Conservation (phyloP, 2,329 filamentous ascomycete species). For the Fusarium keratoplasticum region DNA sequence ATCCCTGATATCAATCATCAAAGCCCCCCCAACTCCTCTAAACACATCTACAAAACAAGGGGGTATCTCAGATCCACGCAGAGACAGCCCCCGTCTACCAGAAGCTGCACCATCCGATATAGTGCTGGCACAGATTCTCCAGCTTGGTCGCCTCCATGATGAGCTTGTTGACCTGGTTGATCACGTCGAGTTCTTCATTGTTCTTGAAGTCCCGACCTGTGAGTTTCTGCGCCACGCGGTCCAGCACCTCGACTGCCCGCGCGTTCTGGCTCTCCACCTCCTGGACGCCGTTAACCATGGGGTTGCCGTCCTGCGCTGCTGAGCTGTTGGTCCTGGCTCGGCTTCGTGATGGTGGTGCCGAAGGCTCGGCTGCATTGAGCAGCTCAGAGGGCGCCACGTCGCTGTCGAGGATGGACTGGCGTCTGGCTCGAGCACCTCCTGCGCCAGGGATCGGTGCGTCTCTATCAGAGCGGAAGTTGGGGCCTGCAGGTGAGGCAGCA, state of each 20-base stretch:
- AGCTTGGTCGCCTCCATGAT: constrained; percentile 95
- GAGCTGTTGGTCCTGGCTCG: constrained; percentile 72
- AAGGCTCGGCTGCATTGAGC: constrained; percentile 61
- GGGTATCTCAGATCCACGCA: not conserved
- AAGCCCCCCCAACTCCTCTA: constrained; percentile 32
- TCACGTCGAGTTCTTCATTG: constrained; percentile 84
- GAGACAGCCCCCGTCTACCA: constrained; percentile 69
- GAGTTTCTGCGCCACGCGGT: constrained; percentile 93
- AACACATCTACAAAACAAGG: constrained; percentile 4
- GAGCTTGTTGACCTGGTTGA: constrained; percentile 92
- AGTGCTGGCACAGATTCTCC: constrained; percentile 98
- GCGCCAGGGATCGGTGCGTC: constrained; percentile 64
- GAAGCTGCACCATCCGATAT: constrained; percentile 99
- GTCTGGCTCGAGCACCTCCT: constrained; percentile 65
- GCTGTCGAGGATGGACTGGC: constrained; percentile 76
- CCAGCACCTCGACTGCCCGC: constrained; percentile 89
- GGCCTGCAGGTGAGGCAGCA: constrained; percentile 71
- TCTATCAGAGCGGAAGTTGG: constrained; percentile 73
- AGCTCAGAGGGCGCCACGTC: constrained; percentile 70
- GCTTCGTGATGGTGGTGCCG: constrained; percentile 60
- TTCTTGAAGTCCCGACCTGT: constrained; percentile 93
- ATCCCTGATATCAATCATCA: constrained; percentile 9
- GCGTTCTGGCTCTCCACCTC: constrained; percentile 90
- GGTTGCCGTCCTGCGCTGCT: constrained; percentile 50
- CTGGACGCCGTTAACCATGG: constrained; percentile 51